Evolutionary conservation across 768 basidiomycete species (phyloP).

Genomic region (Polyporus arcularius): DNA sequence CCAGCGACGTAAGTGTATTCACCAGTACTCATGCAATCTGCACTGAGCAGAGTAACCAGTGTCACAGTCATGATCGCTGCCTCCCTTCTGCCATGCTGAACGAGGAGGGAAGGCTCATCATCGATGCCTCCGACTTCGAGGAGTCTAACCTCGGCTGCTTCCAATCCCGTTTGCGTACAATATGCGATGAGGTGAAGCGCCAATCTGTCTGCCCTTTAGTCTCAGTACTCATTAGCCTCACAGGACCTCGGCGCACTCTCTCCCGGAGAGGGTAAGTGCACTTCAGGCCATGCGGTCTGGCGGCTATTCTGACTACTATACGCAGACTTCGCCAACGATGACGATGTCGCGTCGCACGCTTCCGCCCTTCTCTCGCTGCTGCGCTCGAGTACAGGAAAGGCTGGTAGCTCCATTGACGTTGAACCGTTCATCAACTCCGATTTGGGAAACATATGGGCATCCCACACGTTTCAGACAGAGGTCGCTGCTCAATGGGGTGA

Average conservation of each 20-base stretch:
- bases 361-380: background rate
- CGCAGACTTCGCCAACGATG: slow-evolving; percentile 8
- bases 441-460: slow-evolving; percentile 8
- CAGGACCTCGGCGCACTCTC: slow-evolving; percentile 4
- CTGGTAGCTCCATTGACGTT: background rate
- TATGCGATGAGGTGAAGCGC: slow-evolving; percentile 5
- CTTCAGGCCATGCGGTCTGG: background rate
- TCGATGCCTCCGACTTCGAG: slow-evolving; percentile 3
- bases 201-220: background rate
- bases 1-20: background rate
- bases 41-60: background rate
- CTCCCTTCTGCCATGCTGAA: slow-evolving; percentile 10
- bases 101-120: slow-evolving; percentile 4
- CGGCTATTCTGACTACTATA: background rate
- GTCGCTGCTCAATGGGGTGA: slow-evolving; percentile 4
- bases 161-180: slow-evolving; percentile 2
- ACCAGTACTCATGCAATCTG: too few species aligned
- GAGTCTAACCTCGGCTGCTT: slow-evolving; percentile 8
- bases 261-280: slow-evolving; percentile 1
- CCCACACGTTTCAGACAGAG: slow-evolving; percentile 6
- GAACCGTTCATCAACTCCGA: background rate
- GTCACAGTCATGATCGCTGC: slow-evolving; percentile 7
- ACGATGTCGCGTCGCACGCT: background rate
- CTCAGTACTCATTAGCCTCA: background rate
- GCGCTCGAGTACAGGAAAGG: background rate